Evolutionary conservation across 345 rosid genomes (phyloP).

Genomic region (Leavenworthia alabamica): DNA sequence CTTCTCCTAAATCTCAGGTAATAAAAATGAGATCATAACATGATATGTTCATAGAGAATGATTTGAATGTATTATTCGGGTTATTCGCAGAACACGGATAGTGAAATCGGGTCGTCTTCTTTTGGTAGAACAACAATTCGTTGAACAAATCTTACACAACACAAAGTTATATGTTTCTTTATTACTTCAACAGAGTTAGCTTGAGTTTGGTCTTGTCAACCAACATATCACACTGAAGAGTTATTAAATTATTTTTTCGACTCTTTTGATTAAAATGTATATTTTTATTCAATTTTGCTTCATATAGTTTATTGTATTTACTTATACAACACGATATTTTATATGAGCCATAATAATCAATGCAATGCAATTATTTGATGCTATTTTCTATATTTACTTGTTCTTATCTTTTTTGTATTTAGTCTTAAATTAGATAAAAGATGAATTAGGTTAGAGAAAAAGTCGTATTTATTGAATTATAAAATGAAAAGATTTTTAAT

Average conservation of each 20-base stretch:
- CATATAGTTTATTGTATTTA: conserved; percentile 16
- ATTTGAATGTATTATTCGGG: too few relatives aligned
- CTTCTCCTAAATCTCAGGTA: conserved; percentile 95
- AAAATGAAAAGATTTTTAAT: not conserved
- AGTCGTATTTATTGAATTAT: conserved; percentile 7
- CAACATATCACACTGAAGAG: conserved; percentile 21
- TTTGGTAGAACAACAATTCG: conserved; percentile 50
- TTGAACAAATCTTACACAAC: conserved; percentile 14
- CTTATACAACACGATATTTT: conserved; percentile 16
- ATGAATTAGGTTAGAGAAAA: conserved; percentile 1
- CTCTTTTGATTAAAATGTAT: conserved; percentile 19
- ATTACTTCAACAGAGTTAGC: conserved; percentile 3
- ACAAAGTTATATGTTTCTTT: conserved; percentile 7
- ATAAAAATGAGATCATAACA: too few relatives aligned
- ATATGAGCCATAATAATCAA: conserved; percentile 1
- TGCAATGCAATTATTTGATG: conserved; percentile 16
- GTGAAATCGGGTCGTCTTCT: conserved; percentile 77
- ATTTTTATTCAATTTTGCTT: conserved; percentile 17
- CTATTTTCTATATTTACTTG: not conserved
- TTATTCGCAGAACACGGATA: conserved; percentile 83
- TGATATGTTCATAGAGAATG: too few relatives aligned
- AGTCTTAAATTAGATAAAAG: not conserved
- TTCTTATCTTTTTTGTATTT: conserved; percentile 1
- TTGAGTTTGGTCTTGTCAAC: conserved; percentile 29
- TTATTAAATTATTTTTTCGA: conserved; percentile 10